These are phyloP conservation scores for Thalassiosira exigua DNA, from an alignment of 352 stramenopile species.

Conservation along the genomic window DNA sequence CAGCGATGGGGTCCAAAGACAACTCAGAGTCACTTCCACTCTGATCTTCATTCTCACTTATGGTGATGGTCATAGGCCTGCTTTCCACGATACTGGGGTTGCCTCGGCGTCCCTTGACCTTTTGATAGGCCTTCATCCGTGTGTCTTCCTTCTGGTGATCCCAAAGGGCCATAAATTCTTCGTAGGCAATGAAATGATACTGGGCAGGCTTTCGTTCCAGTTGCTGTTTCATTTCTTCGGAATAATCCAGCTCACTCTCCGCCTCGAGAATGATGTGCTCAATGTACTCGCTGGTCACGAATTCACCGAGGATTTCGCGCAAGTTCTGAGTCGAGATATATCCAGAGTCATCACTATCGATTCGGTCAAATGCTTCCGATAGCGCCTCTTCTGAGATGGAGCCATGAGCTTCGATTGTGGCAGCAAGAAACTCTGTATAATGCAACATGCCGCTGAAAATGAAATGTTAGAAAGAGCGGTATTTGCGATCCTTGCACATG, in stretches of 20 bases:
- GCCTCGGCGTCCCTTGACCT: too few relatives aligned
- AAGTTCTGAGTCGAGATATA: conserved; percentile 78
- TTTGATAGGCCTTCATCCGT: conserved; percentile 15
- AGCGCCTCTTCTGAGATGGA: conserved; percentile 84
- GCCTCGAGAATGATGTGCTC: conserved; percentile 71
- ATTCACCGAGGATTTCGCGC: conserved; percentile 56
- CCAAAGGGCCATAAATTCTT: conserved; percentile 13
- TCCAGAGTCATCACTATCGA: conserved; percentile 90
- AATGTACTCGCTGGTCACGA: conserved; percentile 57
- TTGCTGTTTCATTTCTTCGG: too few relatives aligned
- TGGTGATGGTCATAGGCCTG: too few relatives aligned
- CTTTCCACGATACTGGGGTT: too few relatives aligned
- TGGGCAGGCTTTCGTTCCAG: too few relatives aligned
- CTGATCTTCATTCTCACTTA: too few relatives aligned
- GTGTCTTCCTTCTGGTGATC: conserved; percentile 1
- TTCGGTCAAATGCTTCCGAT: conserved; percentile 88
- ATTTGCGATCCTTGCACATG: neutral
- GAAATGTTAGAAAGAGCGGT: neutral
- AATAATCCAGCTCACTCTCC: too few relatives aligned
- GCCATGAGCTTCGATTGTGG: conserved; percentile 87
- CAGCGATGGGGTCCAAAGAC: too few relatives aligned
- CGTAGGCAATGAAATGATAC: conserved; percentile 39
- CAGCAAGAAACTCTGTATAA: conserved; percentile 89
- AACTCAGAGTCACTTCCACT: too few relatives aligned
- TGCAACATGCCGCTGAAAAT: neutral